Conservation (phyloP, 345 rosid species). For the Citrus unshiu region DNA sequence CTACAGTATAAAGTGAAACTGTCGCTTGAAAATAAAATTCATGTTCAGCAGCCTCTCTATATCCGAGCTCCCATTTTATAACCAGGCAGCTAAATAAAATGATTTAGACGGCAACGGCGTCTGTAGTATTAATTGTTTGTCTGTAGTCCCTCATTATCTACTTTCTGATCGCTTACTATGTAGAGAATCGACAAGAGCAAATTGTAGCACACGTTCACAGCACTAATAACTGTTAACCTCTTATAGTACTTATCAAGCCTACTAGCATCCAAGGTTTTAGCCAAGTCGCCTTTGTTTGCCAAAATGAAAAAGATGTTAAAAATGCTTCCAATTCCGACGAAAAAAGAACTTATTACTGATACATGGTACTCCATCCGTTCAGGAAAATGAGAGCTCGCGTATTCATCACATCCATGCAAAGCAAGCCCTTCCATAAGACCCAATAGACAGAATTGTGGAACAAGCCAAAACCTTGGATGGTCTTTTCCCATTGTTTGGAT, state of each 20-base stretch:
- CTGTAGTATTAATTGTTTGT: not conserved
- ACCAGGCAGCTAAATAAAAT: not conserved
- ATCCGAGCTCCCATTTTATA: not conserved
- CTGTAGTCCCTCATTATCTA: not conserved
- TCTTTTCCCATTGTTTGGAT: too few relatives aligned
- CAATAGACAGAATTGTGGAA: not conserved
- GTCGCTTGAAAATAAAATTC: too few relatives aligned
- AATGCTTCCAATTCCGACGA: not conserved
- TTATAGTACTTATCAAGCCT: not conserved
- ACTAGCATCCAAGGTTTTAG: not conserved
- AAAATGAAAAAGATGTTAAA: not conserved
- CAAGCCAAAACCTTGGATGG: too few relatives aligned
- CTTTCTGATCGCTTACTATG: not conserved
- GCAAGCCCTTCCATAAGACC: constrained; percentile 5
- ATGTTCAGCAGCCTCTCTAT: too few relatives aligned
- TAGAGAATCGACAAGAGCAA: not conserved
- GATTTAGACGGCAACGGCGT: not conserved
- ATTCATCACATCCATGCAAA: not conserved
- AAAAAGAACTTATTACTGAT: not conserved
- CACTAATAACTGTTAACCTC: not conserved
- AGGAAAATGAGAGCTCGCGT: not conserved
- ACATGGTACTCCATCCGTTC: not conserved
- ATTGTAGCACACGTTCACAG: not conserved
- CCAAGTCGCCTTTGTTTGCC: not conserved
- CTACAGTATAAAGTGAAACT: too few relatives aligned